Base-by-base conservation (phyloP, 176 grass and related monocot genomes). In the Rhynchospora breviuscula region DNA sequence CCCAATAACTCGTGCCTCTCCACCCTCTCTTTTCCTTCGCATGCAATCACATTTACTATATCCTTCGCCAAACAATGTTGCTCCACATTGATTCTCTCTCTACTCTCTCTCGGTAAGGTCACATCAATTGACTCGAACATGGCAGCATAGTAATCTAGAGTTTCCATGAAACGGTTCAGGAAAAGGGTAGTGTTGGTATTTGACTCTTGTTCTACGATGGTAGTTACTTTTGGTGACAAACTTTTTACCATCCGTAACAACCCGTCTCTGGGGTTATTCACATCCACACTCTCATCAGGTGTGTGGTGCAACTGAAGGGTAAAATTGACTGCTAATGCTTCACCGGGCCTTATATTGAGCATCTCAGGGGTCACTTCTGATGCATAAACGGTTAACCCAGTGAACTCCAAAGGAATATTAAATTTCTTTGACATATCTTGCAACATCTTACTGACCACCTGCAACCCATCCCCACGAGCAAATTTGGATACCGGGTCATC, bases 101-200 rank as follows among this genome's bases (percentile, higher is more conserved):
- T 95, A 59, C 61, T 93, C 11, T 98, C 89, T 56, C 95, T 89
- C 0, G 88, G 69, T 51, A 98, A 64, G 6, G 90, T 93, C 57
- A 83, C 47, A 8, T 98, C 95, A 0, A 98, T 98, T 0, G 92
- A 94, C 82, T 98, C 95, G 8, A 98, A 94, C 95, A 98, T 98
- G 15, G 92, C 92, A 6, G 86, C 90, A 85, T 98, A 98, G 85
- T 98, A 98, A 29, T 90, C 92, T 75, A 98, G 61, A 7, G 95
- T 98, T 85, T 98, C 95, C 2, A 84, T 23, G 71, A 98, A 98
- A 59, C 95, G 90, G 60, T 72, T 91, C 85, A 95, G 64, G 85
- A 98, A 98, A 21, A 92, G 93, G 6, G 92, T 90, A 18, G 95
- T 98, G 85, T 98, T 98, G 68, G 95, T 98, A 87, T 98, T 93